Percentiles rank a stretch among this genome's conserved stretches.
These are phyloP conservation scores for Heterobasidion irregulare DNA, from an alignment of 1,284 basidiomycete species.

Conservation along the genomic window DNA sequence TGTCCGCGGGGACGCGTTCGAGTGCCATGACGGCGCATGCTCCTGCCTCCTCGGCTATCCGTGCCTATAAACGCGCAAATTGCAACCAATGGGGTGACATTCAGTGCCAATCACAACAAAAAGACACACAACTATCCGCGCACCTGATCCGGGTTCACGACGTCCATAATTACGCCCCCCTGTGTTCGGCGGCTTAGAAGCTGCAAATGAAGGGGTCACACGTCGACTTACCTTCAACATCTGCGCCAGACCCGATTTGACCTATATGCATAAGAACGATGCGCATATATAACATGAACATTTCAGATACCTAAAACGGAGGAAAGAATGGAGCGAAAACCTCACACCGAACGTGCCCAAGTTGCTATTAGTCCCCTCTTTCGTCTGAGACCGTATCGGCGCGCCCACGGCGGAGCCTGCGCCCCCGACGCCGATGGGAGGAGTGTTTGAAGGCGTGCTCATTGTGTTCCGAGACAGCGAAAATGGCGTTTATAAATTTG, in stretches of 20 bases:
- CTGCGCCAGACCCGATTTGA: slow-evolving; percentile 91
- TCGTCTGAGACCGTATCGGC: slow-evolving; percentile 45
- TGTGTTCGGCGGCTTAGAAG: slow-evolving; percentile 19
- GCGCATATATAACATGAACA: background rate
- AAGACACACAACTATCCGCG: slow-evolving; percentile 16
- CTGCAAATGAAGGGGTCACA: slow-evolving; percentile 1
- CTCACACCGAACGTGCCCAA: slow-evolving; percentile 80
- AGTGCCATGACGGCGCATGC: slow-evolving; percentile 98
- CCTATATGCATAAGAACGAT: slow-evolving; percentile 30
- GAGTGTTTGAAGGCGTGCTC: slow-evolving; percentile 22
- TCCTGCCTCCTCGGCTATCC: slow-evolving; percentile 96
- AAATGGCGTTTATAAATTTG: background rate
- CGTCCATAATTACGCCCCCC: slow-evolving; percentile 93
- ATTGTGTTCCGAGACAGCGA: slow-evolving; percentile 14
- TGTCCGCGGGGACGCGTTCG: slow-evolving; percentile 95
- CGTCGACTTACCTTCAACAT: slow-evolving; percentile 74
- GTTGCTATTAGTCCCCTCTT: slow-evolving; percentile 53
- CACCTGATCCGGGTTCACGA: slow-evolving; percentile 79
- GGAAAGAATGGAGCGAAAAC: background rate
- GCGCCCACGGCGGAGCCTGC: slow-evolving; percentile 31
- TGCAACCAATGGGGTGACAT: slow-evolving; percentile 1
- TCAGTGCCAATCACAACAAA: background rate
- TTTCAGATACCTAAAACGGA: background rate
- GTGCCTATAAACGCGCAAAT: slow-evolving; percentile 47
- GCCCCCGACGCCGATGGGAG: slow-evolving; percentile 23